Conservation (phyloP, 148 eudicot genomes). For the Cornus kousa region DNA sequence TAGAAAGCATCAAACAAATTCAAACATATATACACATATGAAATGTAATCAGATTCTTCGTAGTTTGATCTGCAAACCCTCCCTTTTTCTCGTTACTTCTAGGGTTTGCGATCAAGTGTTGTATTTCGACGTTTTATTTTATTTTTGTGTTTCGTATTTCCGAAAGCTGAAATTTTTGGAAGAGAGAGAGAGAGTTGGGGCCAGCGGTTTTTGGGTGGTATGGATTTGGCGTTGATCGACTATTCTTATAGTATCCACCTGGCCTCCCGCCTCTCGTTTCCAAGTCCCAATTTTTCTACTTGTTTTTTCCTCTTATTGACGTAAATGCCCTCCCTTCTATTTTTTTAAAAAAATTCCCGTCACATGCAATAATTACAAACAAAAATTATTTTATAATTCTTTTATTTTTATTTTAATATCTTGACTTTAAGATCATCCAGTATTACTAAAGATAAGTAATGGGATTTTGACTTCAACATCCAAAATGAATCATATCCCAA, state of each 20-base stretch:
- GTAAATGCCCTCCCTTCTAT: background rate
- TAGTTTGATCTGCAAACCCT: conserved; percentile 9
- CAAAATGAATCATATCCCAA: too few species aligned
- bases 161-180: background rate
- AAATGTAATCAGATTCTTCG: conserved; percentile 1
- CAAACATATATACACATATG: background rate
- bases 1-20: background rate
- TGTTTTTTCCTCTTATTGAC: background rate
- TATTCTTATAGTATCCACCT: conserved; percentile 6
- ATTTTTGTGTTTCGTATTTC: background rate
- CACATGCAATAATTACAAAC: background rate
- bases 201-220: conserved; percentile 17
- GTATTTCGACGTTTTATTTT: background rate
- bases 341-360: background rate
- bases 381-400: background rate
- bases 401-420: too few species aligned
- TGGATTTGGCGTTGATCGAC: conserved; percentile 1
- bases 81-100: background rate
- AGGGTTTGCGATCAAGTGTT: conserved; percentile 2
- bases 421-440: too few species aligned
- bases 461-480: too few species aligned
- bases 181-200: conserved; percentile 9
- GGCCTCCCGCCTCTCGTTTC: conserved; percentile 10
- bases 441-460: too few species aligned
- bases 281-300: background rate